These are phyloP conservation scores for Remersonia thermophila DNA, from an alignment of 2,329 filamentous ascomycete genomes.

Conservation along the genomic window DNA sequence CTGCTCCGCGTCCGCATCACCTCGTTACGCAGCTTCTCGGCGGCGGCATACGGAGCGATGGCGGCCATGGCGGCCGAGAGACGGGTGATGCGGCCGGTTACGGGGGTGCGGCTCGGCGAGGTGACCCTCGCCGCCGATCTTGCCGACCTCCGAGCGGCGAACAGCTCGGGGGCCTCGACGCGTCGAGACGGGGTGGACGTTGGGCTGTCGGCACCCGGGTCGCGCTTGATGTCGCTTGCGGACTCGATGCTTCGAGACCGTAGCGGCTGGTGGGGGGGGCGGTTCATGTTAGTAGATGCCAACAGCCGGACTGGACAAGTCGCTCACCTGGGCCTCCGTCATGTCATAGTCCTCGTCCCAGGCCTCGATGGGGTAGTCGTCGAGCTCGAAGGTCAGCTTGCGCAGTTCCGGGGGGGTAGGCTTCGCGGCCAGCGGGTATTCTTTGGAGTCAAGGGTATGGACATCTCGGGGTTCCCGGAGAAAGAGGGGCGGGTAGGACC, in stretches of 20 bases:
- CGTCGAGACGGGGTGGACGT: slow-evolving; percentile 19
- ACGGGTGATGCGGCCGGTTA: slow-evolving; percentile 22
- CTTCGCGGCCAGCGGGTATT: slow-evolving; percentile 76
- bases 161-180: slow-evolving; percentile 17
- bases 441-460: slow-evolving; percentile 65
- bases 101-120: slow-evolving; percentile 22
- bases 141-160: slow-evolving; percentile 21
- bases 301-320: not conserved
- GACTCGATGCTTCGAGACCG: slow-evolving; percentile 15
- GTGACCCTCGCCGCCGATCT: slow-evolving; percentile 22
- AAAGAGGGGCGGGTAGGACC: slow-evolving; percentile 71
- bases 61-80: slow-evolving; percentile 19
- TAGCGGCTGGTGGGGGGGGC: slow-evolving; percentile 10
- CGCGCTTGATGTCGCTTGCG: slow-evolving; percentile 18
- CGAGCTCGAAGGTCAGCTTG: slow-evolving; percentile 59
- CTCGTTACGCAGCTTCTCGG: slow-evolving; percentile 29
- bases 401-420: slow-evolving; percentile 70
- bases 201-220: slow-evolving; percentile 23
- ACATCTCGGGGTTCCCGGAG: slow-evolving; percentile 62
- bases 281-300: slow-evolving; percentile 5
- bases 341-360: slow-evolving; percentile 16
- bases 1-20: slow-evolving; percentile 17
- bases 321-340: slow-evolving; percentile 11
- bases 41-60: slow-evolving; percentile 21
- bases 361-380: slow-evolving; percentile 43